phyloP scores from a whole-genome alignment of 306 rosid species.

The Pueraria montana region DNA sequence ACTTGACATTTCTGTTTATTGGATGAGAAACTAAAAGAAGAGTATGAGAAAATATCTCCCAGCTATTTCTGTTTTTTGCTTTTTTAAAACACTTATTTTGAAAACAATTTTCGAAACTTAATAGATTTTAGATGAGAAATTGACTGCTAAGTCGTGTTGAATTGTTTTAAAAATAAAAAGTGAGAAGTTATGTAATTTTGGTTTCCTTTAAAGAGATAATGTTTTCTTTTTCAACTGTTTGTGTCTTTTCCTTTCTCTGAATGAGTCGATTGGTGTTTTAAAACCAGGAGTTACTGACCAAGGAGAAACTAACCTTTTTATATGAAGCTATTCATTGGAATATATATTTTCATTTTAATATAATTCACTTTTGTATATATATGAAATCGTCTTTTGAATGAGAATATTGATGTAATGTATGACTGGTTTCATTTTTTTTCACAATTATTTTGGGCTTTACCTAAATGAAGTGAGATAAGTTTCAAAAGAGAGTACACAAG shows the following conservation, averaged over 20 bases:
- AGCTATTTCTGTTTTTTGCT: not conserved
- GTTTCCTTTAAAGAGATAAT: not conserved
- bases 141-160: not conserved
- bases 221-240: no score
- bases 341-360: not conserved
- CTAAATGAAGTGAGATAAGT: not conserved
- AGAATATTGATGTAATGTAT: not conserved
- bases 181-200: not conserved
- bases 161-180: not conserved
- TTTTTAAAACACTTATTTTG: no score
- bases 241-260: not conserved
- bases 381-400: constrained; percentile 1
- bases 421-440: not conserved
- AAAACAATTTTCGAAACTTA: no score
- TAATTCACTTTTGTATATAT: not conserved
- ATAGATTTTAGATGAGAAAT: not conserved
- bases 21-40: no score
- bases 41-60: not conserved
- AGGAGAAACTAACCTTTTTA: not conserved
- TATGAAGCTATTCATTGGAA: not conserved
- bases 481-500: not conserved
- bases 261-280: not conserved
- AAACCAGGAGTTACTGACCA: not conserved
- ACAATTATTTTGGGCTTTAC: not conserved
- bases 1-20: no score